Conservation (phyloP, 139 green algal genomes). For the Picochlorum sp. region DNA sequence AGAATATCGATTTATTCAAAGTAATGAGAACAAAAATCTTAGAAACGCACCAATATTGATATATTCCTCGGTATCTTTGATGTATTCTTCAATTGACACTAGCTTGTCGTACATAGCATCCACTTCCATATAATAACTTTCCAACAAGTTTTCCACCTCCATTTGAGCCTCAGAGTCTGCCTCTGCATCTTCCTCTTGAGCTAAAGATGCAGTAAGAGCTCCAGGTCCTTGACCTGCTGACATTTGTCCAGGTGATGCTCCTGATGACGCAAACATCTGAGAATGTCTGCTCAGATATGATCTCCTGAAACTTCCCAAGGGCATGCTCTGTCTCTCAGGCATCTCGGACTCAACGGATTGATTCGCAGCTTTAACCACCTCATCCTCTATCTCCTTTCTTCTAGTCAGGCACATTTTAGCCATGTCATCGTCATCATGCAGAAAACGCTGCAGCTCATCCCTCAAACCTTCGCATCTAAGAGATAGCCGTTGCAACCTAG, state of each 20-base stretch:
- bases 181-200: constrained; percentile 13
- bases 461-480: constrained; percentile 38
- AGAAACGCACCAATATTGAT: constrained; percentile 64
- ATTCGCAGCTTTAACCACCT: background rate
- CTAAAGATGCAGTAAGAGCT: background rate
- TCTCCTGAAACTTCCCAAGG: background rate
- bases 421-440: constrained; percentile 80
- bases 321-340: background rate
- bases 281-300: background rate
- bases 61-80: constrained; percentile 57
- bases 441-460: constrained; percentile 59
- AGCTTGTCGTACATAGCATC: constrained; percentile 58
- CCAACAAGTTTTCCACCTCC: constrained; percentile 49
- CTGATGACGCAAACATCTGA: background rate
- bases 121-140: constrained; percentile 54
- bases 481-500: constrained; percentile 55
- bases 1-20: background rate
- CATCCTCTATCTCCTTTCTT: constrained; percentile 26
- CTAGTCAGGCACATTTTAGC: constrained; percentile 65
- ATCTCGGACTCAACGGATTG: background rate
- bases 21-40: too few relatives aligned
- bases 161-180: constrained; percentile 20
- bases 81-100: constrained; percentile 44
- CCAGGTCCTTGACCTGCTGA: background rate
- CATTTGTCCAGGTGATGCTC: background rate